Evolutionary conservation across 768 basidiomycete genomes (phyloP), one percentile per base, ranked within the genome.

Genomic region (Steccherinum ochraceum): DNA sequence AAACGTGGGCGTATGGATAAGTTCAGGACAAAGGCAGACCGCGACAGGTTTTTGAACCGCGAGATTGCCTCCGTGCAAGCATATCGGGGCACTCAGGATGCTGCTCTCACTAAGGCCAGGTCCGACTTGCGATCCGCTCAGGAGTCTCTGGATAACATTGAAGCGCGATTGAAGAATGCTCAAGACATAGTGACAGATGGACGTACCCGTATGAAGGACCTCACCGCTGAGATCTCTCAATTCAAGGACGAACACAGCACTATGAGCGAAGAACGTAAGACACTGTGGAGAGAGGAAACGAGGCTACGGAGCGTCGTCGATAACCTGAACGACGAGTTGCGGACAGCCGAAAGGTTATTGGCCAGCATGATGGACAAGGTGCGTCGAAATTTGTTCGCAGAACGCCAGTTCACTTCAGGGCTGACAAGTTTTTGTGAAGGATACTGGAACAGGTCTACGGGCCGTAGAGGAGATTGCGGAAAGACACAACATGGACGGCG

Each of bases 341-440:
- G 86, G 61, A 77, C 77, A 1, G 84, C 90, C 0, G 93, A 98
- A 67, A 74, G 93, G 49, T 71, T 68, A 12, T 70, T 98, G 25
- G 83, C 87, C 3, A 76, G 84, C 13, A 96, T 95, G 84, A 95
- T 98, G 91, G 96, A 99, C 67, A 93, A 93, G 74, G 93, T 91
- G 45, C 53, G 51, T 49, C 25, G 4, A 12, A 3, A 11, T 40
- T 12, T 18, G 1, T n/a, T 27, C 40, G 5, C 7, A 35, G 25
- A 16, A 4, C 10, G 4, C 49, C 12, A 12, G 5, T 10, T 46
- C n/a, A n/a, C n/a, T n/a, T n/a, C n/a, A 19, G 40, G 24, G 35
- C 23, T 53, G 20, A 43, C 35, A 11, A 47, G 20, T 19, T 4
- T 3, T 19, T n/a, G 39, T 49, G 16, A 55, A 96, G 93, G 93